Conservation (phyloP, 805 yeast species). For the Yarrowia sp. region DNA sequence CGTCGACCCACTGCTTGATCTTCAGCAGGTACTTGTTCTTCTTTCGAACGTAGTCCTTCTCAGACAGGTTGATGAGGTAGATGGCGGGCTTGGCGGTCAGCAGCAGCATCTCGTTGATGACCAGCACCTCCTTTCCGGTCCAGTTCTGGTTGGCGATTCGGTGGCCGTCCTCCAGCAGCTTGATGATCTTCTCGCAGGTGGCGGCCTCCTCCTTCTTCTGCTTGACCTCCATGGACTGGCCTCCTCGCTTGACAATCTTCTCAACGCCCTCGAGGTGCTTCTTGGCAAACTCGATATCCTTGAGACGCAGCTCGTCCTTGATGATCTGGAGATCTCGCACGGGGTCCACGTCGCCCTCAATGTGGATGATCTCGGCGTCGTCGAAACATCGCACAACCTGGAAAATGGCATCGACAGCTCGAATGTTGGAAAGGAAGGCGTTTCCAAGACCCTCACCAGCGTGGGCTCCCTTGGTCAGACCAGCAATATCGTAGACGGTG, state of each 20-base stretch:
- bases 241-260: conserved; percentile 85
- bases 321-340: conserved; percentile 92
- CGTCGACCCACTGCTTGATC: conserved; percentile 91
- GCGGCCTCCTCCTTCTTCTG: conserved; percentile 84
- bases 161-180: conserved; percentile 79
- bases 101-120: conserved; percentile 82
- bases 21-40: conserved; percentile 83
- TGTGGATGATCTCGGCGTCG: conserved; percentile 96
- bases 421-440: conserved; percentile 93
- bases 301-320: conserved; percentile 87
- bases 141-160: conserved; percentile 88
- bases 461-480: conserved; percentile 95
- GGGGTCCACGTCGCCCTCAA: conserved; percentile 96
- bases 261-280: conserved; percentile 80
- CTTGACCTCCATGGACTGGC: conserved; percentile 87
- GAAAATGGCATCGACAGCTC: conserved; percentile 97
- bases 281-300: conserved; percentile 93
- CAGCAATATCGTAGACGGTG: conserved; percentile 96
- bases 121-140: conserved; percentile 90
- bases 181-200: conserved; percentile 75
- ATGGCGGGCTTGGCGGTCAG: conserved; percentile 96
- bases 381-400: conserved; percentile 98
- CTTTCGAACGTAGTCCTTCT: conserved; percentile 84
- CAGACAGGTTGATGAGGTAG: conserved; percentile 87
- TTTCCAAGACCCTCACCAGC: conserved; percentile 98